Base-by-base conservation (phyloP, 2,329 filamentous ascomycete genomes). In the Hypomyces perniciosus region DNA sequence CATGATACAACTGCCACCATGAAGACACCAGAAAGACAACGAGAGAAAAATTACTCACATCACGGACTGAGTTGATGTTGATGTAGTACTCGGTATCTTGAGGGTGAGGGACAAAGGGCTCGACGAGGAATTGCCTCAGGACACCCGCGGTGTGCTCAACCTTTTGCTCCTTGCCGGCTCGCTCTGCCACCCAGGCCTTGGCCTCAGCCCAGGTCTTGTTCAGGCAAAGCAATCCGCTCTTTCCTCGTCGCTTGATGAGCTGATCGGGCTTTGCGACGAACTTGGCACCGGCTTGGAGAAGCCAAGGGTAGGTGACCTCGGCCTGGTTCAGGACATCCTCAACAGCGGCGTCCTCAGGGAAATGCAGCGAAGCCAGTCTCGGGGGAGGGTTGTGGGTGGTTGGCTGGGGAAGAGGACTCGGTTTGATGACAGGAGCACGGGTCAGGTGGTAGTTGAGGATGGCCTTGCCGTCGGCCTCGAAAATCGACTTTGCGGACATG, bases 401-500 rank as follows among this genome's bases (percentile, higher is more conserved):
- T 58, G 88, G 80, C 61, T 81, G 71, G 62, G 91, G 89, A 52
- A 97, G 90, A 75, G 93, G 90, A 68, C 90, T 92, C 62, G 92
- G 88, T 87, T 96, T 97, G 84, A 99, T 96, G 72, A 95, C 87
- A 61, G 90, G 86, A 63, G 93, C 90, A 71, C 93, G 88, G 65
- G 93, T 97, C 76, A 99, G 90, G 81, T 97, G 93, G 83, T 97
- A 99, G 88, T 96, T 97, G 83, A 99, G 83, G 80, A 99, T 97
- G 83, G 93, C 93, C 88, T 99, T 99, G 84, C 93, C 93, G 79
- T 99, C 93, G 81, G 92, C 92, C 82, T 99, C 93, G 81, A 88
- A 77, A 71, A 99, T 97, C 62, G 92, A 88, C 79, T 99, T 99
- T 74, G 93, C 71, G 61, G 71, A 74, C 71, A 74, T 74, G 62